Base-by-base conservation (phyloP, 108 stramenopile genomes). In the Cyclotella choctawhatcheeana region DNA sequence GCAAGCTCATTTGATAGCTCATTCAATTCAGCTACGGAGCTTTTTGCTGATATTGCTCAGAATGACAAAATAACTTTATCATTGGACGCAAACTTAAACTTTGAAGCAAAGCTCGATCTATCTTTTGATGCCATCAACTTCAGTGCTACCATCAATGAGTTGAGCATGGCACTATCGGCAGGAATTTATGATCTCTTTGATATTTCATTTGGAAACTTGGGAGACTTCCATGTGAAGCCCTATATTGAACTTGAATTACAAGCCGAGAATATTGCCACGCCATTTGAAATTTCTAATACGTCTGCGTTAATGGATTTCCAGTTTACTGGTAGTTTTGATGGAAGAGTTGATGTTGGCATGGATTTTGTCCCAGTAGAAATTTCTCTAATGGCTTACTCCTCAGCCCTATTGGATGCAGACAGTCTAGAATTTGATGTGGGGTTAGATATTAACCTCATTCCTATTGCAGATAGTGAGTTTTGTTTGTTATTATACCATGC, bases 341-440 rank as follows among this genome's bases (percentile, higher is more conserved):
- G 40, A 34, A 7, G 6, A 44, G n/a, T 61, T 35, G 5, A 2
- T 18, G 60, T 61, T 35, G 60, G 60, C 21, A 37, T 54, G 2
- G 29, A 51, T 10, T 44, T 56, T 22, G 31, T 59, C 45, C 56
- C 69, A 37, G 52, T 37, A 37, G 67, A 67, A 20, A 12, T 40
- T 40, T 31, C 48, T 66, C 50, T 33, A 34, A 35, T 27, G 34
- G 22, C 27, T 22, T 26, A 5, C 44, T 40, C 44, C 43, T 44
- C 21, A 29, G 62, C 20, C 37, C 6, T 40, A 6, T 6, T 40
- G 12, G 12, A 40, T 40, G 37, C 37, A 40, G 12, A 12, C 37
- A 40, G 8, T 40, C 37, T 40, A 8, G 37, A 12, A 6, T 40
- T 40, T 40, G 37, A 40, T 12, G 6, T 40, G 37, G 12, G 12